phyloP scores from a whole-genome alignment of 2,329 filamentous ascomycete species.

The Harringtonia aguacate region DNA sequence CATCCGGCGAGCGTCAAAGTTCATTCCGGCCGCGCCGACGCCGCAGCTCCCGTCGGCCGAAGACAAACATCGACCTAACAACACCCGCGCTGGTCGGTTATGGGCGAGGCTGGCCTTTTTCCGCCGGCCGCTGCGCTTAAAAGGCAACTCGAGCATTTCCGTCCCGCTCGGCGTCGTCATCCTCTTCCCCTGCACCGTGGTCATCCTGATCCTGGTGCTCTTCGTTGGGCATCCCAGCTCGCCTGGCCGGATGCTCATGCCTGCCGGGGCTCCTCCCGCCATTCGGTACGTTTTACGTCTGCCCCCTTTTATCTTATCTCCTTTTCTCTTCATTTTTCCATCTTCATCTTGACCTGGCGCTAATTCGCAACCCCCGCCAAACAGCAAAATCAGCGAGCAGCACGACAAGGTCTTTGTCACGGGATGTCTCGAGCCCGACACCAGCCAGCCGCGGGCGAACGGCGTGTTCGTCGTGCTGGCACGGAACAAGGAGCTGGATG shows the following conservation, averaged over 20 bases:
- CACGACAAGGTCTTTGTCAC: constrained; percentile 94
- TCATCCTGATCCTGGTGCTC: constrained; percentile 81
- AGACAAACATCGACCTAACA: constrained; percentile 37
- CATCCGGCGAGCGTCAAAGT: constrained; percentile 42
- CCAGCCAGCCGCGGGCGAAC: constrained; percentile 72
- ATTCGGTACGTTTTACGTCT: constrained; percentile 59
- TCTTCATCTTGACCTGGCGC: neutral
- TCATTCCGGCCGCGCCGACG: constrained; percentile 30
- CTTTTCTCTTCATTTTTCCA: neutral
- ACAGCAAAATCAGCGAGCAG: constrained; percentile 90
- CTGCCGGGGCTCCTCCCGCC: constrained; percentile 74
- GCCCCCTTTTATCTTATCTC: neutral
- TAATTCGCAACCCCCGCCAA: too few relatives aligned
- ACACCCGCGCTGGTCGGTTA: constrained; percentile 26
- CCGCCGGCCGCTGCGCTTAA: constrained; percentile 73
- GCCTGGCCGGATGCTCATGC: constrained; percentile 73
- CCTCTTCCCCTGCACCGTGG: constrained; percentile 82
- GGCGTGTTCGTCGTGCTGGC: constrained; percentile 93
- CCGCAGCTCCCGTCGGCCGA: constrained; percentile 38
- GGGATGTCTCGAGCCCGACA: constrained; percentile 77
- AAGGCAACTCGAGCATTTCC: constrained; percentile 84
- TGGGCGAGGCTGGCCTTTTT: constrained; percentile 64
- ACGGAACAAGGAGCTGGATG: constrained; percentile 90
- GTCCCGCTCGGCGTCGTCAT: constrained; percentile 88
- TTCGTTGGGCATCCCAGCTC: constrained; percentile 82